phyloP scores from a whole-genome alignment of 345 rosid species.

The Populus simonii region DNA sequence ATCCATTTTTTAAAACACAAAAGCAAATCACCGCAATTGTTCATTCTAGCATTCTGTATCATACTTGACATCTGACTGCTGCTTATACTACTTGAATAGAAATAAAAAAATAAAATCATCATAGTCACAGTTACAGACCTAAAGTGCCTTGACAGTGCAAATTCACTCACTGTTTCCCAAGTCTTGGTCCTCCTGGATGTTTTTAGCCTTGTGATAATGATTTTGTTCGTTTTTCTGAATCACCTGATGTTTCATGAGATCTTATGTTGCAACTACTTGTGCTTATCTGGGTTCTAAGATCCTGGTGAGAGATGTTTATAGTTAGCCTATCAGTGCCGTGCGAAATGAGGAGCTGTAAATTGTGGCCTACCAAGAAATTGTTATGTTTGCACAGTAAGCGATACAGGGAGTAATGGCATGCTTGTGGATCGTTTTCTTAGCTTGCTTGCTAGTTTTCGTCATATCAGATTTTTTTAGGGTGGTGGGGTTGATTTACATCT shows the following conservation, averaged over 20 bases:
- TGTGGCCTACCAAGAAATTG: not conserved
- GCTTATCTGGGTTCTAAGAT: not conserved
- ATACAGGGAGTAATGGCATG: not conserved
- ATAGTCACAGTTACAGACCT: not conserved
- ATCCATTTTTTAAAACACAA: constrained; percentile 32
- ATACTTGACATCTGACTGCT: constrained; percentile 13
- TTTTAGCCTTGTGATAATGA: not conserved
- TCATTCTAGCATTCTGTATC: constrained; percentile 23
- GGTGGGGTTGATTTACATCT: not conserved
- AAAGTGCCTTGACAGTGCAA: not conserved
- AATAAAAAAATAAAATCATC: constrained; percentile 20
- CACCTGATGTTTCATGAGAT: not conserved
- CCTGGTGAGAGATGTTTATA: not conserved
- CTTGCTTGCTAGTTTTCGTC: not conserved
- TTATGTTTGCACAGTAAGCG: not conserved
- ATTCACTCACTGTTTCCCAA: not conserved
- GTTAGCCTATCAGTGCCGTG: not conserved
- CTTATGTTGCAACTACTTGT: not conserved
- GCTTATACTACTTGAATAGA: constrained; percentile 22
- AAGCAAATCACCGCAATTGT: constrained; percentile 20
- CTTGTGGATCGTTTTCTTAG: not conserved
- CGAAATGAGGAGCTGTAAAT: not conserved
- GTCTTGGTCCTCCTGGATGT: not conserved
- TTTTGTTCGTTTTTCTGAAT: constrained; percentile 1
- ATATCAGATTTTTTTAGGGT: not conserved